Percentiles rank a stretch among this genome's conserved stretches.
These are phyloP conservation scores for Phellinidium pouzarii DNA, from an alignment of 1,284 basidiomycete genomes.

Conservation along the genomic window DNA sequence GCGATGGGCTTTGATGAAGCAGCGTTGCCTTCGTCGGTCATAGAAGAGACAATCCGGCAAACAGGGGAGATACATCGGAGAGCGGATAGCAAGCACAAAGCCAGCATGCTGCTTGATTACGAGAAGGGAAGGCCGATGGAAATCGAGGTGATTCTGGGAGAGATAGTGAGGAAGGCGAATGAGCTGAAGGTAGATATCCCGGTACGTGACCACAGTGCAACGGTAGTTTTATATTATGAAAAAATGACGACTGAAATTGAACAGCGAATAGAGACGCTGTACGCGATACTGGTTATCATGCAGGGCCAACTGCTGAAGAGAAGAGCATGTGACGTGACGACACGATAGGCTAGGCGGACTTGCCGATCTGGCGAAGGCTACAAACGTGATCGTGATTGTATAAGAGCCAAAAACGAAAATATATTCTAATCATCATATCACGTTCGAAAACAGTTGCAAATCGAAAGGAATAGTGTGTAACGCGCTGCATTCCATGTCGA, in stretches of 20 bases:
- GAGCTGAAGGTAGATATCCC: slow-evolving; percentile 42
- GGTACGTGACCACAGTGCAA: slow-evolving; percentile 32
- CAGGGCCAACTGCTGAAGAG: slow-evolving; percentile 44
- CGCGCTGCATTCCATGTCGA: too few species aligned
- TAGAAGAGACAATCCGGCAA: slow-evolving; percentile 26
- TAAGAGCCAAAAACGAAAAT: too few species aligned
- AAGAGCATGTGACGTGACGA: neutral
- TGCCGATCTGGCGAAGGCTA: too few species aligned
- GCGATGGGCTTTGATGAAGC: slow-evolving; percentile 27
- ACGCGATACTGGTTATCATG: slow-evolving; percentile 41
- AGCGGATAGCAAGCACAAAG: slow-evolving; percentile 27
- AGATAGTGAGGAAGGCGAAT: slow-evolving; percentile 48
- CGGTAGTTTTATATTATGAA: neutral
- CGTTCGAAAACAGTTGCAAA: too few species aligned
- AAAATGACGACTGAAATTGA: neutral
- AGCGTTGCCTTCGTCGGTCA: slow-evolving; percentile 26
- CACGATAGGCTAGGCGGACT: too few species aligned
- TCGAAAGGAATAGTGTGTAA: too few species aligned
- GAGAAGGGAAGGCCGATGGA: slow-evolving; percentile 52
- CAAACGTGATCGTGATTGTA: too few species aligned
- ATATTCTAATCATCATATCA: too few species aligned
- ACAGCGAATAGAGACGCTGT: slow-evolving; percentile 45
- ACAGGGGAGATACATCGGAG: slow-evolving; percentile 24
- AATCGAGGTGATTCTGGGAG: slow-evolving; percentile 58
- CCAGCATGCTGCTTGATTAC: slow-evolving; percentile 51